Base-by-base conservation (phyloP, 208 protist species). In the Trypanosoma conorhini region DNA sequence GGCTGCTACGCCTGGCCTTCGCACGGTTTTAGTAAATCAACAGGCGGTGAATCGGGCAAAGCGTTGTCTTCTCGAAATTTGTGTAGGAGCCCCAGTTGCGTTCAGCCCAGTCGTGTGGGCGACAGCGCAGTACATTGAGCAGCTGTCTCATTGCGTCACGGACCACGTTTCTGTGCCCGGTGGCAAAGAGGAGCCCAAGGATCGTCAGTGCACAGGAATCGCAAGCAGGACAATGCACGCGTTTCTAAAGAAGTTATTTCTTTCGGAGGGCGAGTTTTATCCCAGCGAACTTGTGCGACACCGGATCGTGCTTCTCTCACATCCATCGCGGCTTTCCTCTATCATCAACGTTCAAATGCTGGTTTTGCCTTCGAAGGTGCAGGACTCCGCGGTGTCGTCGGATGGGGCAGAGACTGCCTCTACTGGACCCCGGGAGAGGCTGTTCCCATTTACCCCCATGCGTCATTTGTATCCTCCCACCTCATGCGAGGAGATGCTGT, bases 361-460 rank as follows among this genome's bases (percentile, higher is more conserved):
- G 51, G 33, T 58, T 72, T 28, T 22, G 10, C 28, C 33, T 38
- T 42, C 44, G 30, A 30, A 54, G 40, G 24, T 60, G 4, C n/a
- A 65, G 7, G 30, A n/a, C 31, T 38, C 44, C 17, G 33, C 24
- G 21, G 22, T 24, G 8, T 22, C 35, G 10, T 35, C 58, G 33
- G 26, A 56, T 50, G 35, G 31, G 22, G 33, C 1, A 9, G 57
- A 57, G 35, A 12, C 22, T 0, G 38, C 66, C 5, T 38, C 15
- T 33, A 64, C 26, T 30, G 3, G 24, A 3, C 28, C 3, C 30
- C 50, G 35, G 22, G 22, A 48, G 24, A 22, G 64, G 15, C 24
- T 69, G 38, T 72, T 72, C 60, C 59, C 67, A 35, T 72, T 72
- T 22, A 60, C 67, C 10, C 67, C 67, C 5, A 66, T 65, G 58